Conservation (phyloP, 2,329 filamentous ascomycete genomes). For the Chaetothyriales sp. region DNA sequence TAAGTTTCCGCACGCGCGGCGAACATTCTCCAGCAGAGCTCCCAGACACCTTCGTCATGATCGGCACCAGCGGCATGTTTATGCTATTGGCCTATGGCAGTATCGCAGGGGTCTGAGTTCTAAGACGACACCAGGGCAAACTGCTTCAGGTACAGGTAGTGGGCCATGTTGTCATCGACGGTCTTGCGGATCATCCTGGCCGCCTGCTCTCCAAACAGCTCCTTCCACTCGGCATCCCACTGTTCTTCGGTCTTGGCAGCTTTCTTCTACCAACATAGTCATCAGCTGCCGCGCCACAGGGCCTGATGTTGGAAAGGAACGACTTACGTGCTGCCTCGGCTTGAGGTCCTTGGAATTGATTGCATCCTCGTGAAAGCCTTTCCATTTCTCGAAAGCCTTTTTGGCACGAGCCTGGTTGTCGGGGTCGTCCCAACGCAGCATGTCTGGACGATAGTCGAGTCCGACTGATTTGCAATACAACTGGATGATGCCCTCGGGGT, state of each 20-base stretch:
- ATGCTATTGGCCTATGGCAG: too few species aligned
- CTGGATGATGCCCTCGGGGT: slow-evolving; percentile 60
- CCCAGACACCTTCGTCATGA: neutral
- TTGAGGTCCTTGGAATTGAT: slow-evolving; percentile 67
- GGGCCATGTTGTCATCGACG: slow-evolving; percentile 44
- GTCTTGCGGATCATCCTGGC: slow-evolving; percentile 46
- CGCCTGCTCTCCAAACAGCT: slow-evolving; percentile 47
- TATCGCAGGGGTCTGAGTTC: neutral
- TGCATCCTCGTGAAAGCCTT: slow-evolving; percentile 90
- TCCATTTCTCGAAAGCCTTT: slow-evolving; percentile 87
- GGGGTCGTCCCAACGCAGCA: slow-evolving; percentile 74
- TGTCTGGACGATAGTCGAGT: slow-evolving; percentile 58
- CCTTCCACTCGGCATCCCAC: slow-evolving; percentile 45
- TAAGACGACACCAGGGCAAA: slow-evolving; percentile 38
- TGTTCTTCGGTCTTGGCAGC: slow-evolving; percentile 37
- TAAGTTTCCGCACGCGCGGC: too few species aligned
- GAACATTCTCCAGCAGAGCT: too few species aligned
- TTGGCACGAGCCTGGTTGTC: slow-evolving; percentile 56
- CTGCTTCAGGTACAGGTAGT: slow-evolving; percentile 53
- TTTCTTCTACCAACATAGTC: slow-evolving; percentile 18
- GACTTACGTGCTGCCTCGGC: slow-evolving; percentile 37
- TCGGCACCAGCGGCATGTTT: neutral
- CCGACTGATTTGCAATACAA: slow-evolving; percentile 72
- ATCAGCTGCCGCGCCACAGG: slow-evolving; percentile 14
- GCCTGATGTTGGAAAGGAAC: neutral